Conservation (phyloP, 192 early-diverging fungal genomes). For the Ambispora gerdemannii region DNA sequence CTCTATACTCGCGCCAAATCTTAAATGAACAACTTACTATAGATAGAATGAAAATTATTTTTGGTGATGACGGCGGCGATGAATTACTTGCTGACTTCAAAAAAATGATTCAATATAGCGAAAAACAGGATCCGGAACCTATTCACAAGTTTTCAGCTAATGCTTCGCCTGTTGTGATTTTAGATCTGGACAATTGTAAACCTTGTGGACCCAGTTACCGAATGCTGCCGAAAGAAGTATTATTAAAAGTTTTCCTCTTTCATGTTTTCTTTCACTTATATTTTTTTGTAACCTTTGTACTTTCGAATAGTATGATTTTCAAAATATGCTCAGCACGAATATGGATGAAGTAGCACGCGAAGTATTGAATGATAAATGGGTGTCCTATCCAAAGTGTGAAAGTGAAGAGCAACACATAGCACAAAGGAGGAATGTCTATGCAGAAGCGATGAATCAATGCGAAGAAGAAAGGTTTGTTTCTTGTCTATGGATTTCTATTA, state of each 20-base stretch:
- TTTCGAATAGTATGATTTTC: constrained; percentile 45
- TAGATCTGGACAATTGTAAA: constrained; percentile 60
- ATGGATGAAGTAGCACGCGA: constrained; percentile 89
- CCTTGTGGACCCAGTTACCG: constrained; percentile 72
- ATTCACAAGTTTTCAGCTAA: too few species aligned
- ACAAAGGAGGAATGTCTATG: constrained; percentile 87
- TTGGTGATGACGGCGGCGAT: constrained; percentile 70
- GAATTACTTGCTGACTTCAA: constrained; percentile 97
- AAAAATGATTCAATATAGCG: constrained; percentile 74
- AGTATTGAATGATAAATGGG: constrained; percentile 96
- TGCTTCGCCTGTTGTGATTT: constrained; percentile 51
- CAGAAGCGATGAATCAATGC: constrained; percentile 89
- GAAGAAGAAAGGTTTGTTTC: too few species aligned
- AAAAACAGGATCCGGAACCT: constrained; percentile 65
- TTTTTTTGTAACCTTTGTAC: too few species aligned
- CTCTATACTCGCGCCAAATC: constrained; percentile 91
- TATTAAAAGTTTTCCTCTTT: too few species aligned
- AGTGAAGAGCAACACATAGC: constrained; percentile 84
- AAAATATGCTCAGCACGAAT: constrained; percentile 76
- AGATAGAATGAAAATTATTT: constrained; percentile 81
- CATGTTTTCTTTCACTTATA: too few species aligned
- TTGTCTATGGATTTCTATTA: too few species aligned
- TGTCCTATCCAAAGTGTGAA: constrained; percentile 88
- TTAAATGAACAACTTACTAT: constrained; percentile 80
- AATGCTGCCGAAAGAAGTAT: constrained; percentile 60